Conservation (phyloP, 2,329 filamentous ascomycete genomes). For the Calonectria hawksworthii region DNA sequence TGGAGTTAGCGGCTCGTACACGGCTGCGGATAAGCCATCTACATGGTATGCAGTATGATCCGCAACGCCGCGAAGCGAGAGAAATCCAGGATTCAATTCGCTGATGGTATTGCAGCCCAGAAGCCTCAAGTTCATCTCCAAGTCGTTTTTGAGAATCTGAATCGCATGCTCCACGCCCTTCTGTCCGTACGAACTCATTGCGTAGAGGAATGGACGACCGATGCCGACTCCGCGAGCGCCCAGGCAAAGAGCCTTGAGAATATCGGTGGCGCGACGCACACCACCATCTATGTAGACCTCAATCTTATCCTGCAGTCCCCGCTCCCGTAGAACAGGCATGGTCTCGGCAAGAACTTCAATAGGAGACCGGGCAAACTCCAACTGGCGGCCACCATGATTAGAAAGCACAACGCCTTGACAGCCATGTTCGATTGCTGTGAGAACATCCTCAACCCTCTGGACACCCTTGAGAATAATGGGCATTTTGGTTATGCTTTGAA, state of each 20-base stretch:
- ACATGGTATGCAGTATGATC: slow-evolving; percentile 64
- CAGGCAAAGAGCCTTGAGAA: slow-evolving; percentile 94
- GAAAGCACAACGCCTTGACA: slow-evolving; percentile 93
- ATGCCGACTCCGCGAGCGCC: slow-evolving; percentile 95
- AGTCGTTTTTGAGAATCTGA: slow-evolving; percentile 93
- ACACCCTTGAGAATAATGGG: slow-evolving; percentile 97
- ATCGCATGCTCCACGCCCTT: slow-evolving; percentile 92
- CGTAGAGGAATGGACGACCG: slow-evolving; percentile 93
- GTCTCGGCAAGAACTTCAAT: slow-evolving; percentile 94
- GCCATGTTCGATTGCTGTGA: slow-evolving; percentile 86
- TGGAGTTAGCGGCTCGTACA: slow-evolving; percentile 64
- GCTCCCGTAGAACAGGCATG: slow-evolving; percentile 85
- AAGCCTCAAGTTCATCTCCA: slow-evolving; percentile 99
- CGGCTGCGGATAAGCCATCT: slow-evolving; percentile 62
- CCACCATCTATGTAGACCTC: slow-evolving; percentile 95
- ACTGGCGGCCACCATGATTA: slow-evolving; percentile 95
- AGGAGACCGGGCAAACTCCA: slow-evolving; percentile 90
- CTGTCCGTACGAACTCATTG: slow-evolving; percentile 93
- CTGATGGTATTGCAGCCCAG: slow-evolving; percentile 83
- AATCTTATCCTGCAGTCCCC: slow-evolving; percentile 80
- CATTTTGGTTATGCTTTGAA: slow-evolving; percentile 89
- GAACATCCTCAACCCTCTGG: slow-evolving; percentile 94
- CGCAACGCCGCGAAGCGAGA: slow-evolving; percentile 81
- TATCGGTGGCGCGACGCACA: slow-evolving; percentile 89
- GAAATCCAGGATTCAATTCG: slow-evolving; percentile 83